Base-by-base conservation (phyloP, 1,139 yeast species). In the Meyerozyma sp. region DNA sequence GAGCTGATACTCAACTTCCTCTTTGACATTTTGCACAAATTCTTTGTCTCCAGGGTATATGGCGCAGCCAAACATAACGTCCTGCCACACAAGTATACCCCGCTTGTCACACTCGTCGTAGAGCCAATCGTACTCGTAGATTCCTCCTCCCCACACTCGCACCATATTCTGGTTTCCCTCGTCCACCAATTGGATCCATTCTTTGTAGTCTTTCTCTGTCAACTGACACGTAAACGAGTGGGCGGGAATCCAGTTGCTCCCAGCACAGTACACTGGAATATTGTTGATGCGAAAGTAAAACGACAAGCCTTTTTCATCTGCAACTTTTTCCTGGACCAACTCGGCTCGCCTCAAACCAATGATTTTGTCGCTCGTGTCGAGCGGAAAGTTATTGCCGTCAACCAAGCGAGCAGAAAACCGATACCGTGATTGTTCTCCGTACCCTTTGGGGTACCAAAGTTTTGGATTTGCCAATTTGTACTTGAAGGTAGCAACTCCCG, bases 11-110 rank as follows among this genome's bases (percentile, higher is more conserved):
- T 44, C 51, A 5, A 61, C 61, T 49, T 74, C 79, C 27, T 53
- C 49, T 1, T 50, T 41, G 4, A 74, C 74, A 34, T 51, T 52
- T 4, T 55, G 54, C 14, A 65, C 49, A 45, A 66, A 69, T 5
- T 49, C 52, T n/a, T 52, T 46, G 44, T 60, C 56, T 0, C 60
- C 65, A 3, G 79, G 79, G 46, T 75, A 75, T 40, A 67, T 70
- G 1, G 77, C 79, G 56, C 79, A 75, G 5, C 77, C 78, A 63
- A 75, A 74, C 78, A 74, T 71, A 50, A 74, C 73, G 52, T 74
- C 79, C 43, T 74, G 79, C 77, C 78, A 74, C 8, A 74, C 68
- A 49, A 74, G 40, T 18, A 74, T 49, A 4, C 79, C 79, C 2
- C 60, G 47, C 23, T 63, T 46, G 46, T 74, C 79, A 55, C 79